phyloP scores from a whole-genome alignment of 495 filamentous ascomycete species.

The Hyaloscypha finlandica region DNA sequence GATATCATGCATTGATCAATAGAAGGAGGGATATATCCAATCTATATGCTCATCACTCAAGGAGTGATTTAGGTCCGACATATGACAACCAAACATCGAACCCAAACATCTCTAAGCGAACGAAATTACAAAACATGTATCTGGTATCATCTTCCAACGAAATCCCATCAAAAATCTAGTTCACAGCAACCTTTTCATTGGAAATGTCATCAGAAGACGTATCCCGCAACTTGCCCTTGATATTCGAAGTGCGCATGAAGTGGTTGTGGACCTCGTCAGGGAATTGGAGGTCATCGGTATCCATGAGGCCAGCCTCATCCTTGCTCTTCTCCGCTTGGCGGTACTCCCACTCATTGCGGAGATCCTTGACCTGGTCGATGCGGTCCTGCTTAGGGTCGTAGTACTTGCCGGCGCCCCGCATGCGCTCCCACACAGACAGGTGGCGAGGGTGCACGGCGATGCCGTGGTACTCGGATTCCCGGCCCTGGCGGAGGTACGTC shows the following conservation, averaged over 20 bases:
- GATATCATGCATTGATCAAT: too few species aligned
- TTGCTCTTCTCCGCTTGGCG: slow-evolving; percentile 40
- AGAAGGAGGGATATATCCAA: too few species aligned
- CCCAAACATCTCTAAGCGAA: neutral
- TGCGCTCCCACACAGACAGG: slow-evolving; percentile 77
- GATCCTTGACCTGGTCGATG: slow-evolving; percentile 76
- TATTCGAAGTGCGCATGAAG: slow-evolving; percentile 13
- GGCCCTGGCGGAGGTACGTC: slow-evolving; percentile 73
- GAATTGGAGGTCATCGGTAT: slow-evolving; percentile 21
- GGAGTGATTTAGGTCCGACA: too few species aligned
- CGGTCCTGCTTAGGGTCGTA: slow-evolving; percentile 80
- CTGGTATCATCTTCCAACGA: neutral
- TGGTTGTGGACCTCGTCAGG: slow-evolving; percentile 21
- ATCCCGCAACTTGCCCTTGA: neutral
- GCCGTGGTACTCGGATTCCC: slow-evolving; percentile 80
- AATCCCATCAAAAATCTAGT: neutral
- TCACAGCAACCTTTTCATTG: neutral
- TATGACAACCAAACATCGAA: too few species aligned
- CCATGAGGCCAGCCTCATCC: slow-evolving; percentile 11
- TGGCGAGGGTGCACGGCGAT: slow-evolving; percentile 85
- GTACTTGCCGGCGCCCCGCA: slow-evolving; percentile 66
- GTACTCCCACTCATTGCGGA: slow-evolving; percentile 66
- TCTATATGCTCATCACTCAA: too few species aligned
- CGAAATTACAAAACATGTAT: neutral
- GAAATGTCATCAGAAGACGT: neutral